Percentiles rank a stretch among this genome's conserved stretches.
phyloP scores from a whole-genome alignment of 805 yeast genomes.

The Ogataea corticis region DNA sequence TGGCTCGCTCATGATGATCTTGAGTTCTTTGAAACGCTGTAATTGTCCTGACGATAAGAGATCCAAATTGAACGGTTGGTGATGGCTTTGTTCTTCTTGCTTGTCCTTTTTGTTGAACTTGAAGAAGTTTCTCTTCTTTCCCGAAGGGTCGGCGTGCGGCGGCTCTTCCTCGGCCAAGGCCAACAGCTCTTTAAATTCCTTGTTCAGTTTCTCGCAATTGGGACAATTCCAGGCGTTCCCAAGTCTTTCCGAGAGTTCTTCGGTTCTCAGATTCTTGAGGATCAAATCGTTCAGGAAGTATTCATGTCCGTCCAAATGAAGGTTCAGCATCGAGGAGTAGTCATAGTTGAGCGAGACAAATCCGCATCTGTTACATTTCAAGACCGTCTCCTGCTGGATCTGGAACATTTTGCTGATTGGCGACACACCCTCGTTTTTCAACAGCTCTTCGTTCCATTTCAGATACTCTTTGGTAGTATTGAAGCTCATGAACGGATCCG shows the following conservation, averaged over 20 bases:
- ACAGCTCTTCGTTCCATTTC: slow-evolving; percentile 57
- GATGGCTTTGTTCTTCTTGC: slow-evolving; percentile 11
- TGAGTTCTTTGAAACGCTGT: slow-evolving; percentile 23
- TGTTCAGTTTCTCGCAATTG: slow-evolving; percentile 48
- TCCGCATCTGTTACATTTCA: slow-evolving; percentile 67
- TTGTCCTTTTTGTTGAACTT: slow-evolving; percentile 18
- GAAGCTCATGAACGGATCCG: slow-evolving; percentile 25
- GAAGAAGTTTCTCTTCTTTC: slow-evolving; percentile 33
- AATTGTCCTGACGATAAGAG: slow-evolving; percentile 21
- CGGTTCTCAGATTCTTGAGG: slow-evolving; percentile 60
- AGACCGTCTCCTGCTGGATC: slow-evolving; percentile 68
- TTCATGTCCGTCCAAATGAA: slow-evolving; percentile 27
- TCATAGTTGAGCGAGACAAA: slow-evolving; percentile 55
- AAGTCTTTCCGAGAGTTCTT: slow-evolving; percentile 55
- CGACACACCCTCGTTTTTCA: slow-evolving; percentile 60
- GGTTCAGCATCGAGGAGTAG: slow-evolving; percentile 33
- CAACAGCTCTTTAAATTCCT: slow-evolving; percentile 20
- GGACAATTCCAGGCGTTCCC: slow-evolving; percentile 89
- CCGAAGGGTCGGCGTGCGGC: slow-evolving; percentile 23
- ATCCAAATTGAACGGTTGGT: slow-evolving; percentile 9
- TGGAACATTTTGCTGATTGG: slow-evolving; percentile 68
- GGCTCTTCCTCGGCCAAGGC: slow-evolving; percentile 4
- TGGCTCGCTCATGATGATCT: slow-evolving; percentile 22
- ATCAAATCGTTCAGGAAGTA: slow-evolving; percentile 59
- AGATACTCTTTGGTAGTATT: slow-evolving; percentile 48